Base-by-base conservation (phyloP, 345 rosid species). In the Ailanthus altissimus region DNA sequence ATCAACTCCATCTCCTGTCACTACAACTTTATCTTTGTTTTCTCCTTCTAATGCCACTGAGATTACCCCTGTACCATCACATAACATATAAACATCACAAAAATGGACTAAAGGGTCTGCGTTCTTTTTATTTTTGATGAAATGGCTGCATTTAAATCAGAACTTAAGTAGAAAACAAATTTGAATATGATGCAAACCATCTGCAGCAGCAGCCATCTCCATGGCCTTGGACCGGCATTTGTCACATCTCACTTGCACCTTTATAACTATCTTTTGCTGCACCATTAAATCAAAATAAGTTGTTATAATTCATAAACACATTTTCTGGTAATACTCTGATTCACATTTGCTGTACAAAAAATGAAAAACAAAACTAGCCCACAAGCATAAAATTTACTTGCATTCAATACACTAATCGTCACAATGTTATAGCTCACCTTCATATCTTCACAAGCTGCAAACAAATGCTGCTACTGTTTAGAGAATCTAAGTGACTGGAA, bases 151-250 rank as follows among this genome's bases (percentile, higher is more conserved):
- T n/a, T n/a, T n/a, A n/a, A 47, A 12, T 8, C 51, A 7, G 11
- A 45, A 45, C 9, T 0, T 7, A 47, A 47, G 4, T 47, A 11
- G n/a, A n/a, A 47, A 47, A 12, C 16, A 47, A 16, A 47, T 47
- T 10, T 47, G 51, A 47, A 47, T 0, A 47, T 8, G 32, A 11
- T 26, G 13, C 64, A 26, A 59, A 79, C 74, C 77, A 47, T 66
- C 40, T 38, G 40, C n/a, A 11, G 21, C 78, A 25, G 80, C 43
- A 12, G 77, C 80, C 16, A 42, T 67, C 61, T 25, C 16, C 83
- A 81, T 65, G 42, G 80, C 78, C 73, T 77, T 73, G 50, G 72
- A 38, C 47, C 75, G 50, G 67, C 80, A 77, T 73, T 77, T 73
- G 8, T 81, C 45, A 16, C 80, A 56, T 38, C 46, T 42, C 57